Conservation (phyloP, 805 yeast genomes). For the Kregervanrija fluxuum region DNA sequence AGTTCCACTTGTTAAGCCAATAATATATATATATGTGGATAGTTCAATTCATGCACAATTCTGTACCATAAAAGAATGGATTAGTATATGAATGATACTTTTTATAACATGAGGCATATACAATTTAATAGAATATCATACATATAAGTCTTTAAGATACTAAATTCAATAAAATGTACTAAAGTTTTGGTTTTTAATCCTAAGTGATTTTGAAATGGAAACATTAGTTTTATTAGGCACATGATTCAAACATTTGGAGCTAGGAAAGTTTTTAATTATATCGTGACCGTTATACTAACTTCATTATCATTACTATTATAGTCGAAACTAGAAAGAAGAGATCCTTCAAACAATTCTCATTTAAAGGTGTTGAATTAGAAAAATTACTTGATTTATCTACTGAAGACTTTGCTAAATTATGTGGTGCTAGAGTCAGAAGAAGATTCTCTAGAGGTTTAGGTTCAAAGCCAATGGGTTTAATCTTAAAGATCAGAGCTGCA, state of each 20-base stretch:
- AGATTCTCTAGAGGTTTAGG: conserved; percentile 98
- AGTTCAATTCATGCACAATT: no score
- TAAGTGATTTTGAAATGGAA: not conserved
- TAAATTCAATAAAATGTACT: no score
- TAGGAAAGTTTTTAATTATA: not conserved
- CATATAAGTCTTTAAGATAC: no score
- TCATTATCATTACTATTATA: conserved; percentile 21
- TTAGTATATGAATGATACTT: no score
- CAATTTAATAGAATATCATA: no score
- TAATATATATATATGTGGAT: no score
- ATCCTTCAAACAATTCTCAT: conserved; percentile 92
- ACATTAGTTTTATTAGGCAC: not conserved
- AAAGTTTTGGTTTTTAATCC: no score
- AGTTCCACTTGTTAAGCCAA: no score
- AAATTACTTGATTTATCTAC: conserved; percentile 89
- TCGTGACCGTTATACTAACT: conserved; percentile 18
- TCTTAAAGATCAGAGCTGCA: conserved; percentile 97
- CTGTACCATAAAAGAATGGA: no score
- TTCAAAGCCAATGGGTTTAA: conserved; percentile 89
- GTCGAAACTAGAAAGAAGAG: conserved; percentile 71
- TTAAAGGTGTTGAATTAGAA: conserved; percentile 97
- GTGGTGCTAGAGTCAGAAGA: conserved; percentile 99
- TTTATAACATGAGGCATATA: no score
- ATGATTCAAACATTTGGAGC: not conserved
- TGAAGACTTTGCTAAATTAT: conserved; percentile 94